Conservation (phyloP, 2,329 filamentous ascomycete species). For the Metarhizium album region DNA sequence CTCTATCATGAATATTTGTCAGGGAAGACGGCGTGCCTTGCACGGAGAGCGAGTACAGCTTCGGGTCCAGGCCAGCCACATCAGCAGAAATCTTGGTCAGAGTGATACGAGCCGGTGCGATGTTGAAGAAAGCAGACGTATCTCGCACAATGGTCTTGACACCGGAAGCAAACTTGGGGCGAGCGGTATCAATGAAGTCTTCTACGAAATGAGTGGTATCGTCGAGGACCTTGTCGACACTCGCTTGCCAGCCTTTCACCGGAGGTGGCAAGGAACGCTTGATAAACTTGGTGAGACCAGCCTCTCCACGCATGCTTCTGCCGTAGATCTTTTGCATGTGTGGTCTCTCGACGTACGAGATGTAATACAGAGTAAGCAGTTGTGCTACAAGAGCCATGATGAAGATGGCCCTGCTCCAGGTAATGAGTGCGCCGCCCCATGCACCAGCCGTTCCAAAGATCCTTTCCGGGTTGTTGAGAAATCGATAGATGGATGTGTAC, state of each 20-base stretch:
- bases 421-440: conserved; percentile 91
- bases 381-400: conserved; percentile 79
- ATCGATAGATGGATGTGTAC: conserved; percentile 95
- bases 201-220: conserved; percentile 84
- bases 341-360: conserved; percentile 87
- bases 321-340: conserved; percentile 99
- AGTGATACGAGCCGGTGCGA: conserved; percentile 76
- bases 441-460: conserved; percentile 89
- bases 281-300: conserved; percentile 84
- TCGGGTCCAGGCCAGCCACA: conserved; percentile 66
- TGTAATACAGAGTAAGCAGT: conserved; percentile 73
- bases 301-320: conserved; percentile 68
- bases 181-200: conserved; percentile 75
- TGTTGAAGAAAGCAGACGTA: conserved; percentile 77
- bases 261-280: conserved; percentile 76
- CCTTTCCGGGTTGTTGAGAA: conserved; percentile 93
- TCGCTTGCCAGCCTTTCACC: conserved; percentile 73
- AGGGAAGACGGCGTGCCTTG: conserved; percentile 50
- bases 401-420: conserved; percentile 79
- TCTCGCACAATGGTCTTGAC: conserved; percentile 83
- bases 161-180: conserved; percentile 75
- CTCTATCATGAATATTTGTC: conserved; percentile 43
- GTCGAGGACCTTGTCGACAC: conserved; percentile 76
- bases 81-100: conserved; percentile 72
- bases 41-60: conserved; percentile 68